phyloP scores from a whole-genome alignment of 2,329 filamentous ascomycete genomes.

The Talaromyces verruculosus region DNA sequence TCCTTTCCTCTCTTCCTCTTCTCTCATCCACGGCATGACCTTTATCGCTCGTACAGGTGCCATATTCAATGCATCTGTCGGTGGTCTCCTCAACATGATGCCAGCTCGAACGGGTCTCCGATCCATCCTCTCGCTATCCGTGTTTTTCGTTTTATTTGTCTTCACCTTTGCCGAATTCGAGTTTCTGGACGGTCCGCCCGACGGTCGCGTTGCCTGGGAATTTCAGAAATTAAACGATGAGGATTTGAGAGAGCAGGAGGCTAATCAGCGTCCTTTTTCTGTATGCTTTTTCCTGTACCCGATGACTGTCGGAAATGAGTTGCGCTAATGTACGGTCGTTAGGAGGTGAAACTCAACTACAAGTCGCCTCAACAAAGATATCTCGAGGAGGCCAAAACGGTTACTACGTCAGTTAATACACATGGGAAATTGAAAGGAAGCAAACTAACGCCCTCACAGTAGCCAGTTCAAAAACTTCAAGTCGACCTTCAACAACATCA shows the following conservation, averaged over 20 bases:
- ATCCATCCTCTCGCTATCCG: conserved; percentile 20
- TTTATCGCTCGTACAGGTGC: conserved; percentile 17
- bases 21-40: conserved; percentile 17
- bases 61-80: conserved; percentile 20
- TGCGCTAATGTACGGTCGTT: not conserved
- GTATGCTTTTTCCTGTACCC: not conserved
- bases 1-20: not conserved
- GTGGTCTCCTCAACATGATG: conserved; percentile 19
- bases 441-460: not conserved
- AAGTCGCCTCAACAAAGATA: conserved; percentile 21
- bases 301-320: not conserved
- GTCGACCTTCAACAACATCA: conserved; percentile 21
- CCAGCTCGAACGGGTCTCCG: conserved; percentile 18
- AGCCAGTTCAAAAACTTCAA: conserved; percentile 22
- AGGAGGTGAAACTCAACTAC: conserved; percentile 20
- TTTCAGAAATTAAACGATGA: conserved; percentile 16
- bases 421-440: not conserved
- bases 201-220: conserved; percentile 18
- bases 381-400: conserved; percentile 20
- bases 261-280: conserved; percentile 14
- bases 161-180: conserved; percentile 19
- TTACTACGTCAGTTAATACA: conserved; percentile 12
- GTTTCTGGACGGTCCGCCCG: not conserved
- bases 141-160: conserved; percentile 21
- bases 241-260: conserved; percentile 18